A percentile compares a stretch with the other conserved stretches of the same genome.
Conservation (phyloP, 371 early-diverging fungal genomes). For the Basidiobolus meristosporus region DNA sequence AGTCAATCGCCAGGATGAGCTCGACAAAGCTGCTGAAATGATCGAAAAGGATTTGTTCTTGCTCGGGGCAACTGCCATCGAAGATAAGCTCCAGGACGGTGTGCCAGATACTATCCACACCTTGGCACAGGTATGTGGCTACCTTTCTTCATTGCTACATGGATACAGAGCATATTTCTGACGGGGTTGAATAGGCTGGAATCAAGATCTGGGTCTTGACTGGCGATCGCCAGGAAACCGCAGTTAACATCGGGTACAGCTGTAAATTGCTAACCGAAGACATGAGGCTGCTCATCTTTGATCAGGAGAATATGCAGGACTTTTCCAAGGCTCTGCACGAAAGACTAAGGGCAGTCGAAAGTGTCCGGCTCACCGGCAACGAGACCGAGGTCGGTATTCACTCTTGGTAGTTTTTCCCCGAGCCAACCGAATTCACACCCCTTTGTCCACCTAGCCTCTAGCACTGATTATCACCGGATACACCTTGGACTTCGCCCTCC, state of each 20-base stretch:
- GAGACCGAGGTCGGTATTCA: conserved; percentile 12
- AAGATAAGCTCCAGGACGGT: conserved; percentile 96
- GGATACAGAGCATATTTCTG: too few species aligned
- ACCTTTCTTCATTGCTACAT: too few species aligned
- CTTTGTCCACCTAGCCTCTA: conserved; percentile 31
- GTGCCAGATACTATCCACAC: conserved; percentile 93
- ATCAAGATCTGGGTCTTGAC: conserved; percentile 94
- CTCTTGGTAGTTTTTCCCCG: neutral
- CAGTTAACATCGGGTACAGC: conserved; percentile 82
- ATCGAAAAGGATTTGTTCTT: conserved; percentile 84
- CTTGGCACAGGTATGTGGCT: conserved; percentile 33
- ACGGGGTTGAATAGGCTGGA: conserved; percentile 38
- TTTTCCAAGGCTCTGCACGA: too few species aligned
- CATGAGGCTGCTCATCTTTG: conserved; percentile 66
- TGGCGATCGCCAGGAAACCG: conserved; percentile 86
- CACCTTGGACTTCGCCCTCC: conserved; percentile 43
- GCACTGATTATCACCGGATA: conserved; percentile 56
- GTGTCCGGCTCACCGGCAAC: conserved; percentile 30
- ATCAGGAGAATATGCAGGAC: conserved; percentile 27
- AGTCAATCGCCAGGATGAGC: conserved; percentile 64
- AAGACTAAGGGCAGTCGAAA: conserved; percentile 13
- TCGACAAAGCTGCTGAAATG: conserved; percentile 82
- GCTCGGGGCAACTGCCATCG: conserved; percentile 96
- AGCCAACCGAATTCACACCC: too few species aligned
- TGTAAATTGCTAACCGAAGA: conserved; percentile 76